Conservation (phyloP, 257 asterid genomes). For the Cynanchum wilfordii region DNA sequence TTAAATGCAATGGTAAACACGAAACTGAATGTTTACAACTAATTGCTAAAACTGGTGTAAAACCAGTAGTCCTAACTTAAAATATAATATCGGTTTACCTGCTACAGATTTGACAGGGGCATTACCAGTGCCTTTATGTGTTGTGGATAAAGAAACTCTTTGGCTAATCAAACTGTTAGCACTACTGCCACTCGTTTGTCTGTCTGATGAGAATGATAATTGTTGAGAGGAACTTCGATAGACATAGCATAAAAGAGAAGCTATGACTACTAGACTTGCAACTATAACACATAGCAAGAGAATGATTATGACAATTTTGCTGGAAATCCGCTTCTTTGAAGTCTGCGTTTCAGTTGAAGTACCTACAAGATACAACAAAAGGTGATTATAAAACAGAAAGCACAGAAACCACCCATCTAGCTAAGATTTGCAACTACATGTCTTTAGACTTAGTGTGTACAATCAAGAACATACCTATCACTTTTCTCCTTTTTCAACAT, state of each 20-base stretch:
- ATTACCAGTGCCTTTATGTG: constrained; percentile 30
- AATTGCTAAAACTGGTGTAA: neutral
- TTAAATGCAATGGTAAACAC: neutral
- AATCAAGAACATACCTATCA: neutral
- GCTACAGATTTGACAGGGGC: constrained; percentile 32
- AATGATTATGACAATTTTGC: constrained; percentile 40
- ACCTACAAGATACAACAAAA: constrained; percentile 42
- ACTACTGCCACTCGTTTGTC: constrained; percentile 55
- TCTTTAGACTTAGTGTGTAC: neutral
- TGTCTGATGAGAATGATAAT: constrained; percentile 55
- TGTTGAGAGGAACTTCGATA: constrained; percentile 36
- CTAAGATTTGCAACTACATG: neutral
- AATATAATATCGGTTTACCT: constrained; percentile 30
- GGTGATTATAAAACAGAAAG: neutral
- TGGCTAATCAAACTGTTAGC: constrained; percentile 57
- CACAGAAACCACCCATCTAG: neutral
- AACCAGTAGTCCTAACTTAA: neutral
- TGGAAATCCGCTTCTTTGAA: constrained; percentile 43
- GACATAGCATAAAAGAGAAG: constrained; percentile 43
- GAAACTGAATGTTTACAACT: neutral
- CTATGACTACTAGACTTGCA: constrained; percentile 46
- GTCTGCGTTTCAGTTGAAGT: constrained; percentile 32
- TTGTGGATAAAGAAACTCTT: constrained; percentile 37
- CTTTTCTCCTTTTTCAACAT: neutral
- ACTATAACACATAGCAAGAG: constrained; percentile 51